A percentile compares a stretch with the other conserved stretches of the same genome.
These are phyloP conservation scores for Lasiodiplodia theobromae DNA, from an alignment of 2,329 filamentous ascomycete genomes.

Conservation along the genomic window DNA sequence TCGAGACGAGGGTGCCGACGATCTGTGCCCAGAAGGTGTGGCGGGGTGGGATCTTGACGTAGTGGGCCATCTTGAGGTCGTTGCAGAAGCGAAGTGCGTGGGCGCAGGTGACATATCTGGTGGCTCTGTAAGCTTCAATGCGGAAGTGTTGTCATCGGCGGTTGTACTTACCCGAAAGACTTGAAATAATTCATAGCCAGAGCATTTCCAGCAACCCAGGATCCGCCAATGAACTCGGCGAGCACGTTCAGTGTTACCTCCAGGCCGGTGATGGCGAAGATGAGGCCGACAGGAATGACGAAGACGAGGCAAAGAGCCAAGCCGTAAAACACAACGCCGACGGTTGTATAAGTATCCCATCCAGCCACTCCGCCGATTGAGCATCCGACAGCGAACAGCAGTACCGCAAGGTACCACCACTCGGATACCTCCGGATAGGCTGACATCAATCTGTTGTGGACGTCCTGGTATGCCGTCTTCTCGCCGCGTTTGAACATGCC, in stretches of 20 bases:
- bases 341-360: conserved; percentile 60
- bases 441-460: conserved; percentile 43
- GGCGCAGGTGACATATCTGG: conserved; percentile 30
- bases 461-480: conserved; percentile 36
- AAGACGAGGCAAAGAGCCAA: conserved; percentile 59
- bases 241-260: conserved; percentile 62
- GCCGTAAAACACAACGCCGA: conserved; percentile 61
- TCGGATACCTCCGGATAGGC: conserved; percentile 44
- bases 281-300: conserved; percentile 61
- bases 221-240: conserved; percentile 50
- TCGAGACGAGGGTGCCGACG: conserved; percentile 70
- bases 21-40: conserved; percentile 73
- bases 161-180: conserved; percentile 33
- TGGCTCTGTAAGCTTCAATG: neutral
- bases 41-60: conserved; percentile 66
- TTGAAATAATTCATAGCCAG: conserved; percentile 32
- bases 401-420: conserved; percentile 58
- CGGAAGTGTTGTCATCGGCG: too few species aligned
- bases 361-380: conserved; percentile 57
- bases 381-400: conserved; percentile 55
- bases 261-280: conserved; percentile 62
- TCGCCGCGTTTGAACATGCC: neutral
- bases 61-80: conserved; percentile 51
- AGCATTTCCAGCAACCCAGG: conserved; percentile 30
- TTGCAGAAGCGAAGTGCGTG: conserved; percentile 32